These are phyloP conservation scores for Porcisia hertigi DNA, from an alignment of 208 protist genomes.

Conservation along the genomic window DNA sequence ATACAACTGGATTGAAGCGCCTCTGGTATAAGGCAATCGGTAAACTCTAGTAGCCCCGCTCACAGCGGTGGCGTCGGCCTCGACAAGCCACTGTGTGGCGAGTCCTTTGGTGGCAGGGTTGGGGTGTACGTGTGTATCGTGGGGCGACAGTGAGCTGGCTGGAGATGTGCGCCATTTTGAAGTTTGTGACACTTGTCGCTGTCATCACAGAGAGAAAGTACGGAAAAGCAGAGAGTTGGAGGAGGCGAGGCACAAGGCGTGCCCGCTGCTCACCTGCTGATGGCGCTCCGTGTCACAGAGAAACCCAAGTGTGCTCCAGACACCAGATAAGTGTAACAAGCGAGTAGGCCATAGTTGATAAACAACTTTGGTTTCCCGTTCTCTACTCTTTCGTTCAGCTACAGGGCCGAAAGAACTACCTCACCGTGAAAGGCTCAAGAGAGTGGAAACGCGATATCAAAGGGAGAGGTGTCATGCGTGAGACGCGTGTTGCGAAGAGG, in stretches of 20 bases:
- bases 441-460: background rate
- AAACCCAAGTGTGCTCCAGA: background rate
- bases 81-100: background rate
- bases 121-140: background rate
- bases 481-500: background rate
- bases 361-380: background rate
- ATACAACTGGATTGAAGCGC: constrained; percentile 54
- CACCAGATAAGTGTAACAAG: no score
- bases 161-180: background rate
- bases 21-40: constrained; percentile 86
- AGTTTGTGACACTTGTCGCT: background rate
- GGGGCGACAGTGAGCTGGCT: background rate
- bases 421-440: background rate
- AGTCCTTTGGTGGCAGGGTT: background rate
- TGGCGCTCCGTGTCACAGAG: background rate
- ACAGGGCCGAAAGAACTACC: background rate
- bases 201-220: background rate
- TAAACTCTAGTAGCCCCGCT: constrained; percentile 50
- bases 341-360: background rate
- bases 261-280: background rate
- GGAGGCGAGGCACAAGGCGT: background rate
- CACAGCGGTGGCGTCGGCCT: background rate
- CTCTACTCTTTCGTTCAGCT: background rate
- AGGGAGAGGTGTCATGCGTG: background rate
- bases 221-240: background rate